These are phyloP conservation scores for Aspergillus ostianus DNA, from an alignment of 495 filamentous ascomycete species.

Conservation along the genomic window DNA sequence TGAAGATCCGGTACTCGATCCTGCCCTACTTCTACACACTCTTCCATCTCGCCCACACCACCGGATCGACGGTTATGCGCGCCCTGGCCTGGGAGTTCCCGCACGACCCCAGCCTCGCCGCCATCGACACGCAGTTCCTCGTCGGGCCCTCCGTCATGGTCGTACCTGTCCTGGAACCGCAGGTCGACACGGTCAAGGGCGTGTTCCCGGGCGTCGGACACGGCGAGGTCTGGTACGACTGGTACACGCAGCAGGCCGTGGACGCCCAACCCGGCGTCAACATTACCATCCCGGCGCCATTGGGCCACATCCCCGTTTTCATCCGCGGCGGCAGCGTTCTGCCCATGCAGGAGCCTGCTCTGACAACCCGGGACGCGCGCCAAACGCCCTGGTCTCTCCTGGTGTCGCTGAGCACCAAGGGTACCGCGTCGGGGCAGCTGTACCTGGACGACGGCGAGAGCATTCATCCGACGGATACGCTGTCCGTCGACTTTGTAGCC, in stretches of 20 bases:
- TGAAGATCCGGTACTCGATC: conserved; percentile 70
- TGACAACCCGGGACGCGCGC: conserved; percentile 66
- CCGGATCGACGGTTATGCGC: conserved; percentile 74
- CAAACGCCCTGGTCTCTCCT: conserved; percentile 69
- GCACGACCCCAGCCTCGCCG: conserved; percentile 66
- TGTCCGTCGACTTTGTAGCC: conserved; percentile 58
- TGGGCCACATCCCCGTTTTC: conserved; percentile 78
- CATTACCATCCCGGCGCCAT: conserved; percentile 68
- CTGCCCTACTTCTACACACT: conserved; percentile 83
- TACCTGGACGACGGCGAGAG: conserved; percentile 88
- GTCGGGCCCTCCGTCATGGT: conserved; percentile 71
- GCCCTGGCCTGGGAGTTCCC: conserved; percentile 85
- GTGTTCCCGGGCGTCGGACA: conserved; percentile 71
- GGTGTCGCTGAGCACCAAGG: conserved; percentile 56
- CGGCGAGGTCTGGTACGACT: conserved; percentile 76
- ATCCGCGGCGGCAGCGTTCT: conserved; percentile 69
- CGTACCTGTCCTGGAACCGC: conserved; percentile 67
- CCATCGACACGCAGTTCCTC: conserved; percentile 72
- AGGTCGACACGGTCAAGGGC: conserved; percentile 63
- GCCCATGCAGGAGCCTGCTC: conserved; percentile 66
- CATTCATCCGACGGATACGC: conserved; percentile 53
- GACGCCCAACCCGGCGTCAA: conserved; percentile 58
- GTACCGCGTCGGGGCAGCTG: conserved; percentile 61
- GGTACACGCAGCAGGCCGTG: conserved; percentile 64
- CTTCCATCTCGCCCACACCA: conserved; percentile 65